Conservation (phyloP, 2,329 filamentous ascomycete species). For the Mycogone perniciosa region DNA sequence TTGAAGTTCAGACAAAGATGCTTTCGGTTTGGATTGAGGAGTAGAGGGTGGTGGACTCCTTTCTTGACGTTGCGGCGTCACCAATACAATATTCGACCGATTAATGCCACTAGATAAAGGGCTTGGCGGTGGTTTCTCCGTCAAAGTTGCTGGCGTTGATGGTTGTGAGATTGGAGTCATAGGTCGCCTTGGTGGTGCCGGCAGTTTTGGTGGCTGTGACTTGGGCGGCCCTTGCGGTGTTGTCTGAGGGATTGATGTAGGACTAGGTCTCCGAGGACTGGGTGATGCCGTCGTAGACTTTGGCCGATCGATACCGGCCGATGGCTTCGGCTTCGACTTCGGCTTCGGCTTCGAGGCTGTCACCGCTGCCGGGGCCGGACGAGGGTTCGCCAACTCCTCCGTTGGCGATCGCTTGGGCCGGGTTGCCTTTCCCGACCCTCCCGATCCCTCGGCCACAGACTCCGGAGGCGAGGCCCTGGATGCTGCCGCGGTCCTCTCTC, state of each 20-base stretch:
- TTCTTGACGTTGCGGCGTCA: background rate
- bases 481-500: background rate
- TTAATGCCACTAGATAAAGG: background rate
- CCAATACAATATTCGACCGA: background rate
- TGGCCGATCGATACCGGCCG: background rate
- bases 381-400: constrained; percentile 1
- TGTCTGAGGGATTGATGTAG: background rate
- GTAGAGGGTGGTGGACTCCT: background rate
- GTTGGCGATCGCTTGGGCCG: background rate
- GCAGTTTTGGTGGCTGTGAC: background rate
- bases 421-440: background rate
- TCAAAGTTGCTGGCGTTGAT: background rate
- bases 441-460: background rate
- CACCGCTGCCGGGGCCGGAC: constrained; percentile 4
- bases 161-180: constrained; percentile 5
- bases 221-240: background rate
- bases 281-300: constrained; percentile 10
- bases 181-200: background rate
- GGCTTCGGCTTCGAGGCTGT: constrained; percentile 21
- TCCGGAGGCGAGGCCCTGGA: constrained; percentile 5
- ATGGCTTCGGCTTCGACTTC: constrained; percentile 21
- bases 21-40: background rate
- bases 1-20: background rate
- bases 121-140: background rate
- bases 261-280: background rate